Conservation (phyloP, 495 filamentous ascomycete species). For the Xylaria flabelliformis region DNA sequence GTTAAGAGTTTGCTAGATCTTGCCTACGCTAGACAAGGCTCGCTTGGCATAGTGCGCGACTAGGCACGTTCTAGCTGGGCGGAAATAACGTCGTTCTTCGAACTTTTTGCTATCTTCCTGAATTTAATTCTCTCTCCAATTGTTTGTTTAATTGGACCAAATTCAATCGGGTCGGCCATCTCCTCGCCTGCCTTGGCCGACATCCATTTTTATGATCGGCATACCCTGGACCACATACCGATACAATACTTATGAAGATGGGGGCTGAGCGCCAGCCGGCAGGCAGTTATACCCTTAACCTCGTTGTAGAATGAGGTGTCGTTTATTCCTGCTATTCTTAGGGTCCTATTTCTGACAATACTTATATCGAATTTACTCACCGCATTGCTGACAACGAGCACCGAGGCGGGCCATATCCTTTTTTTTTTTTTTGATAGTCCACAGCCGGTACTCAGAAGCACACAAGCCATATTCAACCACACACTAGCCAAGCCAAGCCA, state of each 20-base stretch:
- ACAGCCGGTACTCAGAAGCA: background rate
- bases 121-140: background rate
- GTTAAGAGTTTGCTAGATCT: constrained; percentile 17
- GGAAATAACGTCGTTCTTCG: background rate
- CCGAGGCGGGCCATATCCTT: background rate
- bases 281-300: constrained; percentile 11
- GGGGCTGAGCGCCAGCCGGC: constrained; percentile 11
- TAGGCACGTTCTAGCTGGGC: background rate
- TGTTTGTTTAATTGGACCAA: background rate
- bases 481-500: constrained; percentile 11
- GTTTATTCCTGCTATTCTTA: background rate
- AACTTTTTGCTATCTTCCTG: background rate
- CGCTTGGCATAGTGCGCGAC: constrained; percentile 12
- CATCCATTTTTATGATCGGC: constrained; percentile 10
- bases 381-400: background rate
- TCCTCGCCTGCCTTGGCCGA: constrained; percentile 9
- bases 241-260: no score
- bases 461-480: background rate
- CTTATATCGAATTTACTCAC: constrained; percentile 4
- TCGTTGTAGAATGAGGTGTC: background rate
- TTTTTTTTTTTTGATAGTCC: background rate
- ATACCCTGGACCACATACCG: constrained; percentile 3
- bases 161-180: background rate
- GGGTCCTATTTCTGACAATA: background rate
- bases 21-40: constrained; percentile 11